Base-by-base conservation (phyloP, 441 rosid genomes). In the Iberis amara region DNA sequence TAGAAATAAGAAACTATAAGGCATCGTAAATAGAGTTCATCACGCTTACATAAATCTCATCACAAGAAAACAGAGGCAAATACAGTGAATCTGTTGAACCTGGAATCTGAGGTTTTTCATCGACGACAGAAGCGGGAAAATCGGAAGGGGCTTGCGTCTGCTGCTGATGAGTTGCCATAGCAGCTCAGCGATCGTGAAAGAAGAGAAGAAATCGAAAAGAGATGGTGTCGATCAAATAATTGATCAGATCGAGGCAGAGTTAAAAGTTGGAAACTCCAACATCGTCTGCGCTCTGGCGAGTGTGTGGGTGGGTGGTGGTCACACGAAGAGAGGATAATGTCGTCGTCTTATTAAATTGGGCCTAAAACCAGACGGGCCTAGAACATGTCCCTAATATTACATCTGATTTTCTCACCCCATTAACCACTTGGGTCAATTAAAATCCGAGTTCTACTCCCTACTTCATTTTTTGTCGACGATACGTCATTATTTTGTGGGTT, bases 91-190 rank as follows among this genome's bases (percentile, higher is more conserved):
- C 10, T 32, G 35, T 0, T 35, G 43, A 52, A 73, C 73, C 75
- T 63, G 78, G 7, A 37, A 39, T 36, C 42, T 64, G 73, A 4
- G 75, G 14, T 11, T 59, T 66, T 0, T 24, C 75, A 36, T 66
- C 35, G 35, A 8, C 65, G 18, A 24, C 23, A 9, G 69, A 46
- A 47, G 51, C 4, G 14, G 64, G 67, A 46, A 41, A 44, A 62
- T 68, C 47, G 11, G 75, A 7, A 36, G 73, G 70, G 40, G 68
- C 1, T 36, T 27, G 68, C 2, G 50, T 4, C 39, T 56, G 68
- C 39, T 48, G 68, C 8, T 64, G 55, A 46, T 65, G 66, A 56
- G 70, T 59, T 56, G 78, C 63, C 73, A 71, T 65, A 42, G 65
- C 56, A 65, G 59, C 58, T 65, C 69, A 58, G 61, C 60, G 53